A percentile compares a stretch with the other conserved stretches of the same genome.
Evolutionary conservation across 2,329 filamentous ascomycete genomes (phyloP).

Genomic region (Cryphonectria naterciae): DNA sequence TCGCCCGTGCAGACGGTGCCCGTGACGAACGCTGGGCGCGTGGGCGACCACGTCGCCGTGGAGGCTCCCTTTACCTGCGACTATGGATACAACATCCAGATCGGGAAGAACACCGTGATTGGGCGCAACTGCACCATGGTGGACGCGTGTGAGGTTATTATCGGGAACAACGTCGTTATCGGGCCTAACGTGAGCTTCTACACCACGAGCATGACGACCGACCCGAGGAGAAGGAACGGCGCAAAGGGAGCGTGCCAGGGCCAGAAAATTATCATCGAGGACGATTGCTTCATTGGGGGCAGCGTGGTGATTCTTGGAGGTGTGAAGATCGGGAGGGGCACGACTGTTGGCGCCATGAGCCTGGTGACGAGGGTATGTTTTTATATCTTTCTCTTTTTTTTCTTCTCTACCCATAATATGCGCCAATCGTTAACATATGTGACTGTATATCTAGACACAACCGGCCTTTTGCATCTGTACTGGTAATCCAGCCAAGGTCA

Average conservation of each 20-base stretch:
- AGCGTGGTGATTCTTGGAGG: conserved; percentile 79
- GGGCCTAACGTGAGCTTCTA: conserved; percentile 88
- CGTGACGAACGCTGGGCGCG: conserved; percentile 59
- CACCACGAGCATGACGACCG: conserved; percentile 72
- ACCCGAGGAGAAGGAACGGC: conserved; percentile 74
- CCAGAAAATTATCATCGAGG: conserved; percentile 75
- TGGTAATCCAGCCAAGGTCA: conserved; percentile 32
- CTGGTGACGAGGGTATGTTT: conserved; percentile 75
- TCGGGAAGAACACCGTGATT: conserved; percentile 84
- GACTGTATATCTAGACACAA: conserved; percentile 21
- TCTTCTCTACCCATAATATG: background rate
- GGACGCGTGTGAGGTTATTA: conserved; percentile 81
- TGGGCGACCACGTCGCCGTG: conserved; percentile 77
- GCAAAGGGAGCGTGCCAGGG: conserved; percentile 73
- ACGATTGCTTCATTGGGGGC: conserved; percentile 83
- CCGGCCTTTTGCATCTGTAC: conserved; percentile 33
- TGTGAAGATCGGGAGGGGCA: conserved; percentile 78
- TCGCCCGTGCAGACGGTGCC: conserved; percentile 59
- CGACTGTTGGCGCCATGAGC: conserved; percentile 79
- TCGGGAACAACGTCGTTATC: conserved; percentile 77
- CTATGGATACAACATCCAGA: conserved; percentile 88
- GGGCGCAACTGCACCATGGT: conserved; percentile 83
- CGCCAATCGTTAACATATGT: background rate
- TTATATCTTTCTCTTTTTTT: background rate
- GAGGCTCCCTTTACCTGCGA: conserved; percentile 91